A percentile compares a stretch with the other conserved stretches of the same genome.
Conservation (phyloP, 2,329 filamentous ascomycete species). For the Aspergillus calidoustus region DNA sequence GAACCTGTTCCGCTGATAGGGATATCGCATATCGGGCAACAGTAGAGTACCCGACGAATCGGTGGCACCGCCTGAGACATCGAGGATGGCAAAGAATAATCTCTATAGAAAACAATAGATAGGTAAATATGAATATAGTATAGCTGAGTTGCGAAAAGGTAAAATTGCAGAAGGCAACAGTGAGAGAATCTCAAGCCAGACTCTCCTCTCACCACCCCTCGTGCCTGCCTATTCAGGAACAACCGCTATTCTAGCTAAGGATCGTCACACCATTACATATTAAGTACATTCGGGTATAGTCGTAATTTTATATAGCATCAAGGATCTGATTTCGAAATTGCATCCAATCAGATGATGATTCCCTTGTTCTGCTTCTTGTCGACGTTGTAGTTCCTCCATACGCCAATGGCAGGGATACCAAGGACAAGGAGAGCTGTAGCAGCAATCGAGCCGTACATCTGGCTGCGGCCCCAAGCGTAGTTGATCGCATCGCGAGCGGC, state of each 20-base stretch:
- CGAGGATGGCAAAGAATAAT: not conserved
- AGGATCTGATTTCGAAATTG: not conserved
- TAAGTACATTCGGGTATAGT: not conserved
- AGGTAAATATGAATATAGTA: not conserved
- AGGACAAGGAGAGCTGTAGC: slow-evolving; percentile 40
- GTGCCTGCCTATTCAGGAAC: not conserved
- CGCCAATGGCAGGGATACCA: slow-evolving; percentile 38
- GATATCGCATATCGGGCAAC: not conserved
- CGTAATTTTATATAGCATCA: not conserved
- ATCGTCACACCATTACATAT: not conserved
- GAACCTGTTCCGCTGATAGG: not conserved
- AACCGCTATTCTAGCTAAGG: not conserved
- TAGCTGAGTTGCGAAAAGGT: not conserved
- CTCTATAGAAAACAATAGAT: not conserved
- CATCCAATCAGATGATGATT: slow-evolving; percentile 15
- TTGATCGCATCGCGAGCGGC: slow-evolving; percentile 40
- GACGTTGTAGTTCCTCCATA: slow-evolving; percentile 47
- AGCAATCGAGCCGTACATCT: slow-evolving; percentile 42
- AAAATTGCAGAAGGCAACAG: not conserved
- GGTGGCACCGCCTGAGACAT: too few species aligned
- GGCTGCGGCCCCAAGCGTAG: slow-evolving; percentile 44
- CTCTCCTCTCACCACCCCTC: not conserved
- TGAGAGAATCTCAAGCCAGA: not conserved
- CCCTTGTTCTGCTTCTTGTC: slow-evolving; percentile 48
- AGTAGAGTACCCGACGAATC: not conserved